Base-by-base conservation (phyloP, 1,284 basidiomycete species). In the Trichosporon sp. region DNA sequence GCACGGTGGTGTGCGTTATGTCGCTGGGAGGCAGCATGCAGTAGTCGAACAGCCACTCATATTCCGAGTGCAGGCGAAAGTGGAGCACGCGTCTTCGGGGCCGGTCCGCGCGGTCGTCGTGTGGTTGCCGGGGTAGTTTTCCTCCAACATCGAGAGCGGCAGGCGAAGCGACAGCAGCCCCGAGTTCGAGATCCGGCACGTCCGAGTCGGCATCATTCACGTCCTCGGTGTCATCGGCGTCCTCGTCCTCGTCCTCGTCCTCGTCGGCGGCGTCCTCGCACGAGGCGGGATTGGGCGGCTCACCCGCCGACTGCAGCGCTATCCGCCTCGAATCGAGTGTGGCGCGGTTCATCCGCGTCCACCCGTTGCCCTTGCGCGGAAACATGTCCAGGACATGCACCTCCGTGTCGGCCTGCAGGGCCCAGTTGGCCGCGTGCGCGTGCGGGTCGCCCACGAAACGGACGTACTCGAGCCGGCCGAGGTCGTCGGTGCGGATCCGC, bases 41-140 rank as follows among this genome's bases (percentile, higher is more conserved):
- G 35, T 63, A 63, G 59, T 63, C 59, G 59, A 63, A 63, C 59
- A 63, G 59, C 59, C 59, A 63, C 59, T 63, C 59, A 32, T 63
- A 63, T 16, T 63, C 12, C 14, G 19, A 11, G 59, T 63, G 32
- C 14, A 63, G 12, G 14, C 59, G 32, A 32, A 63, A 63, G 59
- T 63, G 32, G 11, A 63, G 59, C 4, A 63, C 32, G 14, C 59
- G 59, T 6, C 59, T 32, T 14, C 51, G 19, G 6, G 51, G 51
- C 8, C 51, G 51, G 51, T 16, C 19, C 10, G 21, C 19, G 51
- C 51, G 51, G 2, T 54, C 51, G 51, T 21, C 21, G 51, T 26
- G 51, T 0, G 51, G 10, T 3, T 2, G 5, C 4, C 51, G 51
- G 14, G 51, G 51, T 10, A 16, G 21, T 5, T 19, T 7, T 5